Evolutionary conservation across 2,329 filamentous ascomycete genomes (phyloP), one percentile per base, ranked within the genome.

Genomic region (Huntiella moniliformis): DNA sequence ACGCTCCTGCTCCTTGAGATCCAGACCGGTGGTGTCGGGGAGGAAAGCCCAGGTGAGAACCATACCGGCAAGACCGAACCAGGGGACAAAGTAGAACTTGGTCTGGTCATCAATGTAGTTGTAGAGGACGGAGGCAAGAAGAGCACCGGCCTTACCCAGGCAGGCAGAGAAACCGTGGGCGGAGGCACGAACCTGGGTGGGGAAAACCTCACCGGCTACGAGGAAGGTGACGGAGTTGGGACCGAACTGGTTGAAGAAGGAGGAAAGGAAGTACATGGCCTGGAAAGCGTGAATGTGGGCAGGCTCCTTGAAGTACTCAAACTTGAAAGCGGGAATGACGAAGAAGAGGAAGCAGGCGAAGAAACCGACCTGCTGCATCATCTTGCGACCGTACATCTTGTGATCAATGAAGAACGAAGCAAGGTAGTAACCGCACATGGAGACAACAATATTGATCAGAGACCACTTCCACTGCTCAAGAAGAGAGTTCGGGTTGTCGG

Each of bases 191-290:
- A 96, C 78, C 7, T 87, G 83, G 0, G 87, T 94, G 7, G 88
- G 88, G 71, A 84, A 96, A n/a, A 94, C 85, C 61, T 96, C 88
- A 38, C 85, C 88, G 38, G 88, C 88, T 33, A 93, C 83, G 54
- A 96, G 74, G 81, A 96, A 96, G 51, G 87, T 94, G 56, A 95
- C 86, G 40, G 77, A 80, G 72, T 96, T 96, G 63, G 88, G 88
- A 10, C 88, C 88, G 57, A 96, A 96, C 61, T 96, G 88, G 72
- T 95, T 95, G 78, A 96, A 96, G 70, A 96, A 96, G 17, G 84
- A 93, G 5, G 85, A 93, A 54, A 96, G 62, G 67, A 94, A 95
- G 72, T 95, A 95, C 85, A 96, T 94, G 58, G 87, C 77, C 67
- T 95, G 87, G 78, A 96, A 96, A n/a, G 71, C 68, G 57, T 84